A percentile compares a stretch with the other conserved stretches of the same genome.
Conservation (phyloP, 495 filamentous ascomycete genomes). For the Aspergillus ostianus region DNA sequence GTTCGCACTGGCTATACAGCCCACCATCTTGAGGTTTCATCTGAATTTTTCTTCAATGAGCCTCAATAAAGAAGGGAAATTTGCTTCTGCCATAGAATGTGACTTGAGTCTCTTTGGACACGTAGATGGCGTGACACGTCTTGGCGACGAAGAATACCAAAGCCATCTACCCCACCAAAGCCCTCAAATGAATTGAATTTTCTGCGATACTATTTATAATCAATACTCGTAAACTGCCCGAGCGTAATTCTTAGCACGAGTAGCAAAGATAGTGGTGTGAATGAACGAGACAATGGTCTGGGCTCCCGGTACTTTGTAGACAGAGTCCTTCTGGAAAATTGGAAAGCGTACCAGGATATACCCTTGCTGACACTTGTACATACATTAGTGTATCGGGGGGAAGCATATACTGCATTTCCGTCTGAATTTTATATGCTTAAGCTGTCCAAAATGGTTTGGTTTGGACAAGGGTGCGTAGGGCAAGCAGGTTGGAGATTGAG, state of each 20-base stretch:
- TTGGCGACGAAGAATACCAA: too few relatives aligned
- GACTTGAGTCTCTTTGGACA: too few relatives aligned
- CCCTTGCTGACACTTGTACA: conserved; percentile 26
- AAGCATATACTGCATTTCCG: conserved; percentile 31
- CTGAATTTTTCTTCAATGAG: background rate
- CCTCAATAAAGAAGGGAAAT: background rate
- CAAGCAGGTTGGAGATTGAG: background rate
- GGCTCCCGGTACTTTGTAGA: background rate
- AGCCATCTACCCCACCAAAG: too few relatives aligned
- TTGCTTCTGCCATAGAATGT: too few relatives aligned
- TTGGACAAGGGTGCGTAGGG: background rate
- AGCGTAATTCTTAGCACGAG: background rate
- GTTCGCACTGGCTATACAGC: conserved; percentile 43
- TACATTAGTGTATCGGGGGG: conserved; percentile 41
- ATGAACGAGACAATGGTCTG: background rate
- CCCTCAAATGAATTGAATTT: too few relatives aligned
- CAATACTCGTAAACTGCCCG: too few relatives aligned
- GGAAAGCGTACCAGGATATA: conserved; percentile 18
- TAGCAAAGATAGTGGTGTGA: background rate
- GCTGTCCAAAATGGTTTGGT: conserved; percentile 2
- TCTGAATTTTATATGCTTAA: conserved; percentile 23
- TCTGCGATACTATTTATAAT: too few relatives aligned
- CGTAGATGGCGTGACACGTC: too few relatives aligned
- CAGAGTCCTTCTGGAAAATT: conserved; percentile 30
- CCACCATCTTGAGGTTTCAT: conserved; percentile 12